Percentiles rank a stretch among this genome's conserved stretches.
phyloP scores from a whole-genome alignment of 2,329 filamentous ascomycete species.

The Akanthomyces muscarius region DNA sequence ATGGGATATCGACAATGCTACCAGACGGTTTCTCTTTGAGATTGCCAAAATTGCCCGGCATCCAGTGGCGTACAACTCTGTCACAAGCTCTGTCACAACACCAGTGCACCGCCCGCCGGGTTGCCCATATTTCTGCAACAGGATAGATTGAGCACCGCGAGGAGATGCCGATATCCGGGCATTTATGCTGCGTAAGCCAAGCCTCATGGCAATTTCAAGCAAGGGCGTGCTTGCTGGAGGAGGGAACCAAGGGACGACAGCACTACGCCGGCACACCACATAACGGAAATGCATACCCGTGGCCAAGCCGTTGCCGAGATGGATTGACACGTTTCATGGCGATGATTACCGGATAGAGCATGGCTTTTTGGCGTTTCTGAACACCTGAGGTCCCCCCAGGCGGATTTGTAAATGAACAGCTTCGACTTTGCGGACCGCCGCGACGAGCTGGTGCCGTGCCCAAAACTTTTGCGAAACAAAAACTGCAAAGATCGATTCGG shows the following conservation, averaged over 20 bases:
- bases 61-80: constrained; percentile 1
- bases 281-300: neutral
- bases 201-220: neutral
- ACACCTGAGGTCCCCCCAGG: neutral
- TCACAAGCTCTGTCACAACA: constrained; percentile 3
- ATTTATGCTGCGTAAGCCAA: neutral
- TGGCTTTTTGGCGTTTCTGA: neutral
- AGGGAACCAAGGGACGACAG: too few relatives aligned
- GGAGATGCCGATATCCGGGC: constrained; percentile 10
- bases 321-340: constrained; percentile 11
- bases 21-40: neutral
- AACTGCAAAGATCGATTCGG: constrained; percentile 5
- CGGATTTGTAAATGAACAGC: constrained; percentile 1
- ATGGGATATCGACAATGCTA: neutral
- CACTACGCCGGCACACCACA: neutral
- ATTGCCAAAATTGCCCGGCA: neutral
- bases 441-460: neutral
- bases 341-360: neutral
- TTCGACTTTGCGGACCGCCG: neutral
- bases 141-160: constrained; percentile 1
- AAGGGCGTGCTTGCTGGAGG: neutral
- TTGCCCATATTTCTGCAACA: constrained; percentile 13
- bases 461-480: constrained; percentile 8
- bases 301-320: constrained; percentile 5
- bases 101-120: neutral